phyloP scores from a whole-genome alignment of 176 grass and related monocot species.

The Rhynchospora breviuscula region DNA sequence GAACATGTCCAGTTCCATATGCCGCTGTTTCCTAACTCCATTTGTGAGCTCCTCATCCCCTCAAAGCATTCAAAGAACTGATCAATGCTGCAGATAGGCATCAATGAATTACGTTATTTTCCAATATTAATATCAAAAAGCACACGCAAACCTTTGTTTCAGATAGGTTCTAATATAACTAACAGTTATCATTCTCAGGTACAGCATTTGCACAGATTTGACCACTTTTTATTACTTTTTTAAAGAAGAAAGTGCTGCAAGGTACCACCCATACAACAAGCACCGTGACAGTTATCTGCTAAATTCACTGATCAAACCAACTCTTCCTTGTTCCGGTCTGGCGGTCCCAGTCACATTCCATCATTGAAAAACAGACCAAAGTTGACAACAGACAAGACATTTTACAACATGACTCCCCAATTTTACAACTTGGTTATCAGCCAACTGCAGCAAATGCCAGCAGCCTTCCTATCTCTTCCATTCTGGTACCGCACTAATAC shows the following conservation, averaged over 20 bases:
- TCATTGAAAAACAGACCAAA: background rate
- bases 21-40: slow-evolving; percentile 58
- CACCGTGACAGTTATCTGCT: background rate
- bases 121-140: slow-evolving; percentile 14
- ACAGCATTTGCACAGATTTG: background rate
- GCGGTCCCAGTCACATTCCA: background rate
- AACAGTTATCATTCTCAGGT: background rate
- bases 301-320: background rate
- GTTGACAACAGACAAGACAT: background rate
- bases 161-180: background rate
- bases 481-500: background rate
- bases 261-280: background rate
- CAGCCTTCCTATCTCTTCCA: background rate
- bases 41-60: slow-evolving; percentile 81
- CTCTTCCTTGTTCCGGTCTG: background rate
- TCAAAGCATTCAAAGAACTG: slow-evolving; percentile 99
- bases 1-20: slow-evolving; percentile 99
- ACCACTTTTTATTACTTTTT: background rate
- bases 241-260: background rate
- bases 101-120: slow-evolving; percentile 26
- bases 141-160: background rate
- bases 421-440: background rate
- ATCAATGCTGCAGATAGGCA: slow-evolving; percentile 75
- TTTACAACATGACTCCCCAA: background rate
- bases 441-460: background rate